Evolutionary conservation across 176 grass and related monocot species (phyloP), one percentile per base, ranked within the genome.

Genomic region (Ensete ventricosum): DNA sequence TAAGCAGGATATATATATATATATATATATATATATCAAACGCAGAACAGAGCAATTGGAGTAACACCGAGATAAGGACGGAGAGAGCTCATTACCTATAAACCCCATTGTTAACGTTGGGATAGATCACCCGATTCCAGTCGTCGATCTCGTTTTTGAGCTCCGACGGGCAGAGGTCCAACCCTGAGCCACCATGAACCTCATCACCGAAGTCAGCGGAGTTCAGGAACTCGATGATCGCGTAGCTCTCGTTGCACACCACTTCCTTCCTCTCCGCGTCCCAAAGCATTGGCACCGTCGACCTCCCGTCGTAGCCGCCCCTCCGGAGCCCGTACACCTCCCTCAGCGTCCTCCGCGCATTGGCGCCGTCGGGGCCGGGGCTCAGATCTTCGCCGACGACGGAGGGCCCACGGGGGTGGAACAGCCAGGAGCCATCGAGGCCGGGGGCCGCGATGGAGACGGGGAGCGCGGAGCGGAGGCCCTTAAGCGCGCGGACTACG

Each of bases 241-340:
- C 88, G 76, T 93, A 91, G 82, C 94, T 97, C 85, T 97, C 94
- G 81, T 97, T 97, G 84, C 94, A 97, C 16, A 91, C 84, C 14
- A 93, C 90, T 82, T 93, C 88, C 27, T 89, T 87, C 53, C 78
- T 77, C 53, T 87, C 81, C 6, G 77, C 81, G 77, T 98, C 94
- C 94, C 90, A 98, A 27, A 98, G 84, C 94, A 98, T 82, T 8
- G 90, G 88, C 63, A 98, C 90, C 8, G 94, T 85, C 9, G 90
- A 85, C 82, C 94, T 77, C 23, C 94, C 94, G 20, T 93, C 75
- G 79, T 89, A 98, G 24, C 94, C 94, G 21, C 84, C 90, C 59
- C 50, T 54, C 53, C 83, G 85, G 64, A 69, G 74, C 51, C 78
- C 64, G 86, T 98, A 98, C 75, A 93, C 94, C 82, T 98, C 90